These are phyloP conservation scores for Cyanidium caldarium DNA, from an alignment of 23 red algal genomes.

Conservation along the genomic window DNA sequence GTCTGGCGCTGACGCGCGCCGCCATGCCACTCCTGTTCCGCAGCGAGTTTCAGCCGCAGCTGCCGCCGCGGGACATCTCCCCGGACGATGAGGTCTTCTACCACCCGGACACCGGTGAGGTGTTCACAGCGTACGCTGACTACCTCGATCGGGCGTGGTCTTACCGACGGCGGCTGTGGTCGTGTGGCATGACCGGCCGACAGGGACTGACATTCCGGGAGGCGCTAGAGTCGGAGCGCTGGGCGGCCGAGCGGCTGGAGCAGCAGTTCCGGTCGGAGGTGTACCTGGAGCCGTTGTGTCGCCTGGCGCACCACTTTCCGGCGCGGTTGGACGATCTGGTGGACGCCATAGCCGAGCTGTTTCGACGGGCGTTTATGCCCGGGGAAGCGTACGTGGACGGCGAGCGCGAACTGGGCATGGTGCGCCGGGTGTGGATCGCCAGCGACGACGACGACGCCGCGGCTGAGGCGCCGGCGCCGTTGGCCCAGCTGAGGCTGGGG, in stretches of 20 bases:
- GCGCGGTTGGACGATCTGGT: conserved; percentile 4
- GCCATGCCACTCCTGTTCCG: neutral
- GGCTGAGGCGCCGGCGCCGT: neutral
- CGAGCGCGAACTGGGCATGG: neutral
- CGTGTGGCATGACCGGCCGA: conserved; percentile 11
- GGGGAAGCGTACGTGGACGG: conserved; percentile 8
- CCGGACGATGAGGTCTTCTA: conserved; percentile 1
- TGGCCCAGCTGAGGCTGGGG: neutral
- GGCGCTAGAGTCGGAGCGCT: conserved; percentile 9
- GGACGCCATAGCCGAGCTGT: neutral
- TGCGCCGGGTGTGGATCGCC: neutral
- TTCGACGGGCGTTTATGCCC: conserved; percentile 4
- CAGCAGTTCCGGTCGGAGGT: conserved; percentile 9
- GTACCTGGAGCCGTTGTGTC: conserved; percentile 21
- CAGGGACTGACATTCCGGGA: conserved; percentile 13
- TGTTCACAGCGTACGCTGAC: conserved; percentile 8
- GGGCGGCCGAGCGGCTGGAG: neutral
- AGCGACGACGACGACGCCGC: neutral
- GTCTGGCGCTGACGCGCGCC: too few relatives aligned
- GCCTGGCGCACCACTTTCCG: conserved; percentile 7
- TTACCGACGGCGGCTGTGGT: conserved; percentile 9
- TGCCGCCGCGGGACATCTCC: neutral
- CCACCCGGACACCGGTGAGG: conserved; percentile 9
- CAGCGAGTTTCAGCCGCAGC: conserved; percentile 1
- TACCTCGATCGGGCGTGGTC: conserved; percentile 1